A percentile compares a stretch with the other conserved stretches of the same genome.
Conservation (phyloP, 2,329 filamentous ascomycete genomes). For the Paracoccidioides brasiliensis region DNA sequence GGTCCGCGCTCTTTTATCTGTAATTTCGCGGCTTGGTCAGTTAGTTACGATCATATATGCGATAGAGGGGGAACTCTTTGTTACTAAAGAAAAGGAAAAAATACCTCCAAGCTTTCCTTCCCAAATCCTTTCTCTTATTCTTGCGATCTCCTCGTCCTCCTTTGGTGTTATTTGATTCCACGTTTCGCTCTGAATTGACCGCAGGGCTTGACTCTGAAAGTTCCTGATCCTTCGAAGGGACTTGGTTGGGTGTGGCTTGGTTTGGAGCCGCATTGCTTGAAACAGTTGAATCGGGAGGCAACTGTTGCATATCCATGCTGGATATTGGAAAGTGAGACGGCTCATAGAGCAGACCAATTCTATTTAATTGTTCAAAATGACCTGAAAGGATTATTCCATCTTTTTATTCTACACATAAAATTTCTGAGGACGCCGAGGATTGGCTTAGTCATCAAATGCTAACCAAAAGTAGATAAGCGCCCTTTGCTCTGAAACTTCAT, state of each 20-base stretch:
- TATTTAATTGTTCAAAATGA: not conserved
- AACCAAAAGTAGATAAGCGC: not conserved
- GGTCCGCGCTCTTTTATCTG: constrained; percentile 41
- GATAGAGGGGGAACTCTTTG: not conserved
- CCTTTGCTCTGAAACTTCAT: not conserved
- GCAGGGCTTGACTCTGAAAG: not conserved
- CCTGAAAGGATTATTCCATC: not conserved
- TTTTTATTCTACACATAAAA: not conserved
- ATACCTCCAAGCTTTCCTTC: constrained; percentile 52
- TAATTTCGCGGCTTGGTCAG: constrained; percentile 37
- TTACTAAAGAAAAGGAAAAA: not conserved
- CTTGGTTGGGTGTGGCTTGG: not conserved
- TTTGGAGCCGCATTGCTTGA: constrained; percentile 1
- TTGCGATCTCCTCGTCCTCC: constrained; percentile 24
- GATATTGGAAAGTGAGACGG: not conserved
- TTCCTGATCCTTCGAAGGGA: not conserved
- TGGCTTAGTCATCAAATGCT: not conserved
- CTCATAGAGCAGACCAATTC: constrained; percentile 4
- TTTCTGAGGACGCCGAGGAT: not conserved
- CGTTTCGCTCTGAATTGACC: constrained; percentile 4
- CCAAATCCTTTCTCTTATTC: constrained; percentile 54
- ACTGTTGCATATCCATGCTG: constrained; percentile 10
- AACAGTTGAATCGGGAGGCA: constrained; percentile 4
- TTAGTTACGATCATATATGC: constrained; percentile 30
- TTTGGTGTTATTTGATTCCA: constrained; percentile 25